Evolutionary conservation across 148 eudicot genomes (phyloP), one percentile per base, ranked within the genome.

Genomic region (Selenicereus undatus): DNA sequence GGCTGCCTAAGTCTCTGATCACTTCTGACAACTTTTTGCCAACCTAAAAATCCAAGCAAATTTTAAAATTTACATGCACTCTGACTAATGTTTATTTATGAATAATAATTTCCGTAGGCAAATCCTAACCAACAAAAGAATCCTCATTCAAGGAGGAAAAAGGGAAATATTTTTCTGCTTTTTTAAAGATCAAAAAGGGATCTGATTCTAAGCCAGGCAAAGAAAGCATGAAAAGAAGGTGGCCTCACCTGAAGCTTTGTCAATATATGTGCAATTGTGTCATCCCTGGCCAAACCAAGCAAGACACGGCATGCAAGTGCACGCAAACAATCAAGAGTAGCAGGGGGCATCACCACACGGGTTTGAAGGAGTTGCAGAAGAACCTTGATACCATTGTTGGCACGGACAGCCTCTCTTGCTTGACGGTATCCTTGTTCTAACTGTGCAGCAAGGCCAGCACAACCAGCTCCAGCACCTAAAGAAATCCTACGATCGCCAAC

Each of bases 281-380:
- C 99, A 86, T 96, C 99, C 84, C 99, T 91, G 43, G 99, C 98
- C 83, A 93, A 90, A 79, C 99, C 99, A 88, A 96, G 99, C 74
- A 96, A 91, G 52, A 91, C 99, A 78, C 99, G 90, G 80, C 98
- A 93, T 43, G 98, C 97, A 79, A 96, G 97, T 81, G 99, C 99
- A 82, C 99, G 99, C 80, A 96, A 87, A 89, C 99, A 94, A 78
- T 94, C 97, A 76, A 94, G 93, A 50, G 94, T 82, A 83, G 91
- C 90, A 77, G 98, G 94, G 35, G 98, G 90, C 74, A 90, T 85
- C 56, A 90, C 92, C 78, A 92, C 91, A 72, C 97, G 93, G 58
- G 95, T 89, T 80, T 96, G 99, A 84, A 96, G 93, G 76, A 96
- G 94, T 89, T 93, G 98, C 80, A 96, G 88, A 77, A 96, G 93